Conservation (phyloP, 805 yeast genomes). For the Teunomyces pallodes region DNA sequence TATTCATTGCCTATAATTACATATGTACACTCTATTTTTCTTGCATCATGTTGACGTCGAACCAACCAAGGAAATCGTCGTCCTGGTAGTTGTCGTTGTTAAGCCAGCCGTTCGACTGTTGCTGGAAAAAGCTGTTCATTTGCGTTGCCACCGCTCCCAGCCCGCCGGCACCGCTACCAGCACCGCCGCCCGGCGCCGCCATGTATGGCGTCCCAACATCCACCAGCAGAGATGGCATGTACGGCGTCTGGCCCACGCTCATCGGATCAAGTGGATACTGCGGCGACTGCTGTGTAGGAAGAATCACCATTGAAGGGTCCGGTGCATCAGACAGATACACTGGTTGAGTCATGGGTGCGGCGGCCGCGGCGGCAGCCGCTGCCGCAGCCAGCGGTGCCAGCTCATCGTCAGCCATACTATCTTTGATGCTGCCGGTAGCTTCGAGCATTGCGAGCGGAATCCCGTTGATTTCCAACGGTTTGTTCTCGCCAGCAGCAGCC, state of each 20-base stretch:
- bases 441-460: conserved; percentile 71
- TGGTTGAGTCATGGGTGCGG: neutral
- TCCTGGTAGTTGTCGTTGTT: conserved; percentile 55
- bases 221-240: conserved; percentile 3
- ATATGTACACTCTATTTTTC: conserved; percentile 4
- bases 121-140: conserved; percentile 67
- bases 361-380: neutral
- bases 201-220: conserved; percentile 11
- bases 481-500: conserved; percentile 53
- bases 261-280: neutral
- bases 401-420: conserved; percentile 5
- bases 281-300: conserved; percentile 3
- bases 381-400: neutral
- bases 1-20: neutral
- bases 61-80: conserved; percentile 93
- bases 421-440: conserved; percentile 68
- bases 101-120: conserved; percentile 83
- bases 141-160: conserved; percentile 19
- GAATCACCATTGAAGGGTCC: neutral
- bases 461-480: conserved; percentile 62
- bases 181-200: conserved; percentile 7
- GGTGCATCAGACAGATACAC: neutral
- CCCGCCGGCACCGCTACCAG: too few relatives aligned
- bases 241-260: conserved; percentile 3
- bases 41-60: conserved; percentile 59